These are phyloP conservation scores for Scytalidium sp. DNA, from an alignment of 2,329 filamentous ascomycete species.

Conservation along the genomic window DNA sequence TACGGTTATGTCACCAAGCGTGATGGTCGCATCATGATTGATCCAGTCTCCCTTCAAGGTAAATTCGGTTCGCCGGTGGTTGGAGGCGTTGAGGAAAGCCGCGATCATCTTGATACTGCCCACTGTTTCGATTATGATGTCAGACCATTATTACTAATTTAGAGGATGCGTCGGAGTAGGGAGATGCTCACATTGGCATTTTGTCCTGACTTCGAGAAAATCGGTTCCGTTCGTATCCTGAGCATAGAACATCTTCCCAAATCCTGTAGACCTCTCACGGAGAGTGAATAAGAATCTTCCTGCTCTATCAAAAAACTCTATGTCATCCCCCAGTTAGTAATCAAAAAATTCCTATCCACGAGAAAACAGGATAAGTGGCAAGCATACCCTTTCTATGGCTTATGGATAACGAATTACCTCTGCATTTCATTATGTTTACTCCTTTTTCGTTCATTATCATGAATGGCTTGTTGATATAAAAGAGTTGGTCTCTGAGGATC, in stretches of 20 bases:
- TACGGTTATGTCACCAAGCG: slow-evolving; percentile 43
- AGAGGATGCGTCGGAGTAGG: neutral
- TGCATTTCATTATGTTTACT: slow-evolving; percentile 26
- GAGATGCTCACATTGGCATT: neutral
- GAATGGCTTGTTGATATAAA: slow-evolving; percentile 53
- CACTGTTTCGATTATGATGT: slow-evolving; percentile 32
- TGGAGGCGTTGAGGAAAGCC: slow-evolving; percentile 49
- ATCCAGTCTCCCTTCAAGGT: slow-evolving; percentile 61
- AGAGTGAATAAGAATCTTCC: neutral
- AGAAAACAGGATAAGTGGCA: no score
- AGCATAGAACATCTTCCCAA: slow-evolving; percentile 7
- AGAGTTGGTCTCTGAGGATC: slow-evolving; percentile 57
- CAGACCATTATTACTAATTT: no score
- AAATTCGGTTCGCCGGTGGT: slow-evolving; percentile 43
- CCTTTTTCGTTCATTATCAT: slow-evolving; percentile 55
- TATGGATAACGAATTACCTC: slow-evolving; percentile 18
- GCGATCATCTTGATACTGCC: slow-evolving; percentile 52
- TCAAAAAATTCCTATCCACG: no score
- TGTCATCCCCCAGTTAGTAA: neutral
- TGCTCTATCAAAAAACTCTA: neutral
- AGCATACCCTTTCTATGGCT: slow-evolving; percentile 17
- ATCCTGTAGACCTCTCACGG: slow-evolving; percentile 3
- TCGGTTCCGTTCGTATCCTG: neutral
- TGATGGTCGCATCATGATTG: slow-evolving; percentile 55
- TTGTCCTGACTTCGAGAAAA: neutral